A percentile compares a stretch with the other conserved stretches of the same genome.
Evolutionary conservation across 257 asterid genomes (phyloP).

Genomic region (Lavandula angustifolia): DNA sequence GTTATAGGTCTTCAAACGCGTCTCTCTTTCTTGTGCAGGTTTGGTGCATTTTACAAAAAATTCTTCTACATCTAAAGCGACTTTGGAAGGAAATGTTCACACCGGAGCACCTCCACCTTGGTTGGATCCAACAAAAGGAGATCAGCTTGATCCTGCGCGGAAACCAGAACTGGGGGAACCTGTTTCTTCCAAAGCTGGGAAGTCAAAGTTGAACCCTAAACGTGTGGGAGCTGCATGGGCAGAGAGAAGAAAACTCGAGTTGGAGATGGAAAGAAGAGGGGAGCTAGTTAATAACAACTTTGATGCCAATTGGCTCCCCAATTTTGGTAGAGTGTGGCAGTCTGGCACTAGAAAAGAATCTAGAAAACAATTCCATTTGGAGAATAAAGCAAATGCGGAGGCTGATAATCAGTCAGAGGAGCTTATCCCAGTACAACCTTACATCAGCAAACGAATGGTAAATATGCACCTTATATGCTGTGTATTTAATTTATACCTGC

Average conservation of each 20-base stretch:
- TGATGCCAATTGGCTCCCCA: slow-evolving; percentile 88
- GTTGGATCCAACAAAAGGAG: slow-evolving; percentile 51
- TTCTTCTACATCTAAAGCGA: slow-evolving; percentile 44
- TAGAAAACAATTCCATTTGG: slow-evolving; percentile 65
- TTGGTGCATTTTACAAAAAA: slow-evolving; percentile 42
- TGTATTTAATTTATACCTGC: background rate
- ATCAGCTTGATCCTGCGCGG: slow-evolving; percentile 34
- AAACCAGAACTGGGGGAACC: slow-evolving; percentile 33
- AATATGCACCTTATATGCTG: background rate
- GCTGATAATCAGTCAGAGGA: slow-evolving; percentile 46
- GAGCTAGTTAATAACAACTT: slow-evolving; percentile 45
- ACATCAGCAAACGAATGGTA: slow-evolving; percentile 91
- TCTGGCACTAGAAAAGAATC: slow-evolving; percentile 89
- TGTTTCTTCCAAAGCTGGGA: slow-evolving; percentile 41
- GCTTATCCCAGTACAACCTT: slow-evolving; percentile 66
- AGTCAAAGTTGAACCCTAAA: slow-evolving; percentile 77
- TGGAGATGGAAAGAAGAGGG: slow-evolving; percentile 83
- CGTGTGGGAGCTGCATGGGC: slow-evolving; percentile 99
- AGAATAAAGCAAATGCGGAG: slow-evolving; percentile 41
- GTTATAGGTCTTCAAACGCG: background rate
- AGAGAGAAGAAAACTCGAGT: slow-evolving; percentile 84
- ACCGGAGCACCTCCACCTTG: slow-evolving; percentile 96
- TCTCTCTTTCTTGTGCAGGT: slow-evolving; percentile 35
- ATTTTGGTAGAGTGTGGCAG: slow-evolving; percentile 97
- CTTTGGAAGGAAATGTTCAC: slow-evolving; percentile 68